Conservation (phyloP, 345 rosid genomes). For the Citropsis articulata region DNA sequence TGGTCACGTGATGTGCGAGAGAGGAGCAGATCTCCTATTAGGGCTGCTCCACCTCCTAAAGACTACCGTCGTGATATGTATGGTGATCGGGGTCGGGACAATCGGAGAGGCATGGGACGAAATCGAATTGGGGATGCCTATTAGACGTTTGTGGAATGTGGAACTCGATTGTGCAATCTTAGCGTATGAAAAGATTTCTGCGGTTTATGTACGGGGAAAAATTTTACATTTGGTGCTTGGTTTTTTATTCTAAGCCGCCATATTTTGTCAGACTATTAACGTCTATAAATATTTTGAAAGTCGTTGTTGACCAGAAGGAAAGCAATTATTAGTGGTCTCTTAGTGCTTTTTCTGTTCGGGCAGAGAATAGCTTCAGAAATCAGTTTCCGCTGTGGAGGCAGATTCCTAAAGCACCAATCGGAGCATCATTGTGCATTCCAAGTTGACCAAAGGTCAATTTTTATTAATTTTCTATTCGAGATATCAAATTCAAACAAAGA, state of each 20-base stretch:
- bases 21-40: constrained; percentile 76
- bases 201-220: not conserved
- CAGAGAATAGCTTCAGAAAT: not conserved
- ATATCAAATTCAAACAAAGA: no score
- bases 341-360: not conserved
- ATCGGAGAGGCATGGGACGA: constrained; percentile 43
- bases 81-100: constrained; percentile 57
- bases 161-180: not conserved
- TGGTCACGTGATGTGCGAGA: constrained; percentile 69
- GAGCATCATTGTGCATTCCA: not conserved
- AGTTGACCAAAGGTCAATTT: not conserved
- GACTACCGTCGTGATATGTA: constrained; percentile 54
- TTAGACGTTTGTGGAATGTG: constrained; percentile 8
- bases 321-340: not conserved
- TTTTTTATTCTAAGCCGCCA: not conserved
- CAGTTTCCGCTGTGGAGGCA: not conserved
- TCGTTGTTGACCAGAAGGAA: not conserved
- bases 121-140: constrained; percentile 54
- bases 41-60: constrained; percentile 43
- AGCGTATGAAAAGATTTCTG: not conserved
- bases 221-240: not conserved
- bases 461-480: no score
- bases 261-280: not conserved
- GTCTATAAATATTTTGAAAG: not conserved
- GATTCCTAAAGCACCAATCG: not conserved